Percentiles rank a stretch among this genome's conserved stretches.
These are phyloP conservation scores for Cladosporium austrohemisphaericum DNA, from an alignment of 2,329 filamentous ascomycete species.

Conservation along the genomic window DNA sequence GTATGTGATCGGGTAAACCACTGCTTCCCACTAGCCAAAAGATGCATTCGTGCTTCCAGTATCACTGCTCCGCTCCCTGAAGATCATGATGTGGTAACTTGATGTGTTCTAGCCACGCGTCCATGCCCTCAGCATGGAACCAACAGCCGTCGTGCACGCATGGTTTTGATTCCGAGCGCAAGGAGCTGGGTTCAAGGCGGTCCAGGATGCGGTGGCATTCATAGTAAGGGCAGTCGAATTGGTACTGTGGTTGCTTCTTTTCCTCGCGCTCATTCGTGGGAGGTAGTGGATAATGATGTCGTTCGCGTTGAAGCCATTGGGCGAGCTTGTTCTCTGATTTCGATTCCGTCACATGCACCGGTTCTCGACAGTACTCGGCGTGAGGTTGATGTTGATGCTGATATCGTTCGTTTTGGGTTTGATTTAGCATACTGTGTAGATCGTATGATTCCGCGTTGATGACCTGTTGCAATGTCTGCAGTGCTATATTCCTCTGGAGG, in stretches of 20 bases:
- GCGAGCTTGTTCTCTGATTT: too few relatives aligned
- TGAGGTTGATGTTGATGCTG: too few relatives aligned
- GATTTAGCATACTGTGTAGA: neutral
- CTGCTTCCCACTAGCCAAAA: too few relatives aligned
- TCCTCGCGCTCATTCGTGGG: neutral
- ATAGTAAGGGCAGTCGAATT: constrained; percentile 9
- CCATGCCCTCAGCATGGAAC: neutral
- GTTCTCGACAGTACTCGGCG: too few relatives aligned
- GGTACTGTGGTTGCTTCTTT: neutral
- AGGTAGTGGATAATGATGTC: neutral
- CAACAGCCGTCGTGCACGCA: constrained; percentile 5
- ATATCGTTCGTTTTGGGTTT: neutral
- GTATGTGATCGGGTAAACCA: too few relatives aligned
- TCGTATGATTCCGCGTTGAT: neutral
- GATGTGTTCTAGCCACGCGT: neutral
- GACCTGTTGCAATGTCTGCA: neutral
- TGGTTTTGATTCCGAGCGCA: neutral
- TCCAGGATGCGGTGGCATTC: constrained; percentile 1
- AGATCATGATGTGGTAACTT: constrained; percentile 2
- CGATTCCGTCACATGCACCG: too few relatives aligned
- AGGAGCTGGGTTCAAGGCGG: neutral
- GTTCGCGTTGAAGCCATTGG: too few relatives aligned
- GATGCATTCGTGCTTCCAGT: too few relatives aligned
- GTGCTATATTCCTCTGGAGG: neutral
- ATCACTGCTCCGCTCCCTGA: too few relatives aligned